Conservation (phyloP, 169 alveolate species). For the Plasmodium coatneyi region DNA sequence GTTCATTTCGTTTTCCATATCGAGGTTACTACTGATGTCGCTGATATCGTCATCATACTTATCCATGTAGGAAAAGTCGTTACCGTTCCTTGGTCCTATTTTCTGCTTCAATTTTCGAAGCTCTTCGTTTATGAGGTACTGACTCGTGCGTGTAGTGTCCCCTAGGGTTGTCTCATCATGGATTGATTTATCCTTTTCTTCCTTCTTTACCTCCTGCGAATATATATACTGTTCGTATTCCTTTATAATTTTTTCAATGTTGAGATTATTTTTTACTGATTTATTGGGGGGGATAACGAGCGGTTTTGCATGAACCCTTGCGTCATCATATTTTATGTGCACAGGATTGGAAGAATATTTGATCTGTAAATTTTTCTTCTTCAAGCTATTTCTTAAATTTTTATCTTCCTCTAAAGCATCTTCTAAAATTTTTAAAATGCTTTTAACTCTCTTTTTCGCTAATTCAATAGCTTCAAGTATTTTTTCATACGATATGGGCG, state of each 20-base stretch:
- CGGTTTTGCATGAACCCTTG: background rate
- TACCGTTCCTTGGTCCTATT: constrained; percentile 2
- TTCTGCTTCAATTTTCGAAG: constrained; percentile 12
- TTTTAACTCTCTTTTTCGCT: constrained; percentile 52
- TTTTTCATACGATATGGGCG: constrained; percentile 32
- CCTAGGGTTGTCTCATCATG: background rate
- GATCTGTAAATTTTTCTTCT: constrained; percentile 40
- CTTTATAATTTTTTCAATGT: constrained; percentile 37
- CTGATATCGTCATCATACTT: background rate
- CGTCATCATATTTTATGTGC: constrained; percentile 31
- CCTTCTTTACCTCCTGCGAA: constrained; percentile 6
- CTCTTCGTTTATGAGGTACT: constrained; percentile 17
- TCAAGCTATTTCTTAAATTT: constrained; percentile 40
- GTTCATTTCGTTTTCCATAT: background rate
- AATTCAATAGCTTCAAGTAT: constrained; percentile 44
- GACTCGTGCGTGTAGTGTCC: background rate
- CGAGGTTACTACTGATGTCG: background rate
- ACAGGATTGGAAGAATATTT: constrained; percentile 60
- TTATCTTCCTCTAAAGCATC: constrained; percentile 67
- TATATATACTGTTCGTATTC: constrained; percentile 42
- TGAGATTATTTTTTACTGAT: constrained; percentile 9
- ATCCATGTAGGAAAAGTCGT: background rate
- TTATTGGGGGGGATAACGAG: constrained; percentile 18
- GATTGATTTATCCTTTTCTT: background rate
- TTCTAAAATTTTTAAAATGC: constrained; percentile 52